Percentiles rank a stretch among this genome's conserved stretches.
Evolutionary conservation across 148 eudicot genomes (phyloP).

Genomic region (Rhododendron vialii): DNA sequence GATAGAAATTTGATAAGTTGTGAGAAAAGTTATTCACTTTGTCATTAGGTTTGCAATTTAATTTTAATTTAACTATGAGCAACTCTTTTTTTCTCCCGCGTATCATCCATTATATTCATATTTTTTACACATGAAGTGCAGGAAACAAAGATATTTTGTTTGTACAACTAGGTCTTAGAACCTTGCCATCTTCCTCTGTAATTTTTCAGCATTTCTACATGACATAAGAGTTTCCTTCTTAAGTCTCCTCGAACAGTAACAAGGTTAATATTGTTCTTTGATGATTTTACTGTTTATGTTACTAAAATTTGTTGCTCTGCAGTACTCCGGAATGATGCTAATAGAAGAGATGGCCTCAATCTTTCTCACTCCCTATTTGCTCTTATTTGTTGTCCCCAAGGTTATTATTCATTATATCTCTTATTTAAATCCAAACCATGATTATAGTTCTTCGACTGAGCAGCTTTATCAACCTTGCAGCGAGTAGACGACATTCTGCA

Average conservation of each 20-base stretch:
- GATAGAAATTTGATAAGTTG: not conserved
- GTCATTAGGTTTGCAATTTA: not conserved
- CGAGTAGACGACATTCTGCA: slow-evolving; percentile 77
- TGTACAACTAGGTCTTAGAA: not conserved
- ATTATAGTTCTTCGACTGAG: slow-evolving; percentile 9
- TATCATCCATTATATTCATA: not conserved
- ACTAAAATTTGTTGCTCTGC: slow-evolving; percentile 22
- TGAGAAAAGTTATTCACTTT: not conserved
- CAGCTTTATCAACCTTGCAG: slow-evolving; percentile 37
- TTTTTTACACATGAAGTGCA: not conserved
- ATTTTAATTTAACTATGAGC: not conserved
- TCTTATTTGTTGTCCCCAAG: slow-evolving; percentile 82
- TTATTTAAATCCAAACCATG: not conserved
- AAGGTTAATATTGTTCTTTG: not conserved
- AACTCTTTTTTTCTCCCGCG: not conserved
- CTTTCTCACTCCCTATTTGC: slow-evolving; percentile 87
- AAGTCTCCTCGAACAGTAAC: not conserved
- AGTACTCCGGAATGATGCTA: slow-evolving; percentile 95
- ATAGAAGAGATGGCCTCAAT: slow-evolving; percentile 97
- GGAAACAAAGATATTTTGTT: not conserved
- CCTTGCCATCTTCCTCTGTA: not conserved
- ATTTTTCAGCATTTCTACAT: not conserved
- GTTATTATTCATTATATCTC: slow-evolving; percentile 27
- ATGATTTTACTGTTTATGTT: not conserved
- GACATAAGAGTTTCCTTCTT: not conserved